Percentiles rank a stretch among this genome's conserved stretches.
Evolutionary conservation across 352 stramenopile genomes (phyloP).

Genomic region (Globisporangium nunn): DNA sequence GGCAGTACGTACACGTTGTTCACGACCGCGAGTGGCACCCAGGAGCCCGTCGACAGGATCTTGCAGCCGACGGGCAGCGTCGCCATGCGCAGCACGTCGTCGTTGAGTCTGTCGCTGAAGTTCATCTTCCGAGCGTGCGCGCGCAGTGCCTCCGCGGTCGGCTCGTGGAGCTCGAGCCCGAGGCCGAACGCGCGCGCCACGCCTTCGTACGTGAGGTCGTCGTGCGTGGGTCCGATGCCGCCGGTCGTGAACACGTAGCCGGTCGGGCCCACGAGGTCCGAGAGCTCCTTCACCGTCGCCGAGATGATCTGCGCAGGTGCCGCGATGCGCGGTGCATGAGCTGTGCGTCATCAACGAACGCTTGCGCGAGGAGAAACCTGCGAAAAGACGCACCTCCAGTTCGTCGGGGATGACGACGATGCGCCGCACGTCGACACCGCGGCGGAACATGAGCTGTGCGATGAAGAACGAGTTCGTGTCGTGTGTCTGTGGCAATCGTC

Average conservation of each 20-base stretch:
- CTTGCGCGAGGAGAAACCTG: neutral
- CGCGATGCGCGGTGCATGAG: neutral
- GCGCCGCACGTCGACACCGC: conserved; percentile 70
- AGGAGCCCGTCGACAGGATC: conserved; percentile 42
- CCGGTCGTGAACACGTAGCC: conserved; percentile 85
- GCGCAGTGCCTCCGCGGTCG: conserved; percentile 49
- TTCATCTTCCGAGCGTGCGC: conserved; percentile 31
- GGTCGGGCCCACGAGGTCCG: conserved; percentile 55
- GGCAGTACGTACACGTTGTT: conserved; percentile 84
- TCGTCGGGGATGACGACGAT: conserved; percentile 78
- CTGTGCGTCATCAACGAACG: neutral
- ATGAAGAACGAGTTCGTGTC: conserved; percentile 85
- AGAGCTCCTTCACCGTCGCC: conserved; percentile 66
- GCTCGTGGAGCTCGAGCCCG: conserved; percentile 58
- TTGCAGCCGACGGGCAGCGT: conserved; percentile 55
- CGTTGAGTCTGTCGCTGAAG: conserved; percentile 39
- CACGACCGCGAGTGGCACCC: conserved; percentile 70
- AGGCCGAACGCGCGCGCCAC: conserved; percentile 68
- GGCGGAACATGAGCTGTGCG: conserved; percentile 71
- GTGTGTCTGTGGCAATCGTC: conserved; percentile 63
- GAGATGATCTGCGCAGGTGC: conserved; percentile 41
- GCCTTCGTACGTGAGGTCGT: conserved; percentile 86
- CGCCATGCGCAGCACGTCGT: conserved; percentile 69
- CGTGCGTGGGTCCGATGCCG: conserved; percentile 78
- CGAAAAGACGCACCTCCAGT: conserved; percentile 32